These are phyloP conservation scores for Backusella macrospora DNA, from an alignment of 192 early-diverging fungal genomes.

Conservation along the genomic window DNA sequence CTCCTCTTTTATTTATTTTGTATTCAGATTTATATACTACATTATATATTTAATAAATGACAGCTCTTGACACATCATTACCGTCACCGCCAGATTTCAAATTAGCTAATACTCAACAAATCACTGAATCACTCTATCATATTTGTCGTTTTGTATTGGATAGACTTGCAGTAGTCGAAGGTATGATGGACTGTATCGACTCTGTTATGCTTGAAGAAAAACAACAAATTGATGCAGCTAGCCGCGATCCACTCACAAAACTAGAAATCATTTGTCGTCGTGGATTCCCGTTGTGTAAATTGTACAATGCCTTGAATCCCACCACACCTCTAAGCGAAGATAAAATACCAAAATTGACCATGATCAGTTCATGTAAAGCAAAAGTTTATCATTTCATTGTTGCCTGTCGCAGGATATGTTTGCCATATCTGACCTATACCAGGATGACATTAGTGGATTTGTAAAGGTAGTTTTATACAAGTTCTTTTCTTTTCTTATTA, in stretches of 20 bases:
- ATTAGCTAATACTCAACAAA: conserved; percentile 24
- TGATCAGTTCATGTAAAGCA: conserved; percentile 76
- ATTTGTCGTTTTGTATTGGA: conserved; percentile 69
- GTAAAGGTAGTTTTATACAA: conserved; percentile 71
- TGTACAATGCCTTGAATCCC: conserved; percentile 73
- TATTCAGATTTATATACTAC: background rate
- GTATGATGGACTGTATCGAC: conserved; percentile 64
- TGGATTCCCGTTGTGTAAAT: conserved; percentile 68
- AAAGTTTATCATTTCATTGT: conserved; percentile 87
- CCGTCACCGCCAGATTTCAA: conserved; percentile 18
- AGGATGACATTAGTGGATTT: conserved; percentile 96
- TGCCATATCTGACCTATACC: conserved; percentile 85
- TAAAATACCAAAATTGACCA: conserved; percentile 47
- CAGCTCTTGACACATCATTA: conserved; percentile 20
- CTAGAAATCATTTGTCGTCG: conserved; percentile 75
- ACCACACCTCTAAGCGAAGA: conserved; percentile 58
- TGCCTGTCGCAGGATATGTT: conserved; percentile 83
- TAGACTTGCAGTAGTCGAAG: conserved; percentile 69
- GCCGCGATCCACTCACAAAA: conserved; percentile 64
- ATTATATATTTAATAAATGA: conserved; percentile 22
- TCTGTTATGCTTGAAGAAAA: conserved; percentile 40
- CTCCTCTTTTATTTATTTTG: background rate
- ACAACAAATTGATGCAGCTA: conserved; percentile 1
- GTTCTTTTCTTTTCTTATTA: background rate
- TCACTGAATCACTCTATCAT: conserved; percentile 65